A percentile compares a stretch with the other conserved stretches of the same genome.
phyloP scores from a whole-genome alignment of 768 basidiomycete genomes.

The Lactarius sp. region DNA sequence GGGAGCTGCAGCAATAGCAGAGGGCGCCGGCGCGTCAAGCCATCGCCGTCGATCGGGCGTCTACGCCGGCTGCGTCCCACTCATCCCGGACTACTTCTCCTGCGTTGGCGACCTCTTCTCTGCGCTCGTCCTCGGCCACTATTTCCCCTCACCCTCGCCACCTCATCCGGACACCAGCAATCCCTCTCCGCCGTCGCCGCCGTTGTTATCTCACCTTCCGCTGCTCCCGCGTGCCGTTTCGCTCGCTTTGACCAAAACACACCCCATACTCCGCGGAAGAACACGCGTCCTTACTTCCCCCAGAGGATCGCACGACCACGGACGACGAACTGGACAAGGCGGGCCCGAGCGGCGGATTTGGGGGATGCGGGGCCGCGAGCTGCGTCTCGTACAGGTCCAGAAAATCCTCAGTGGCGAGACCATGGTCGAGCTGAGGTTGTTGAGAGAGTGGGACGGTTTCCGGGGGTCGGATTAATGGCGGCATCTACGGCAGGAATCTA shows the following conservation, averaged over 20 bases:
- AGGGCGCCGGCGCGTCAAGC: slow-evolving; percentile 21
- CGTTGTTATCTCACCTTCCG: slow-evolving; percentile 29
- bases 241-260: slow-evolving; percentile 44
- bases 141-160: no score
- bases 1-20: slow-evolving; percentile 5
- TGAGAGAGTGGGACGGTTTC: no score
- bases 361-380: slow-evolving; percentile 81
- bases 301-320: slow-evolving; percentile 35
- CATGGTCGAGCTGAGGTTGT: no score
- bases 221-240: no score
- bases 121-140: no score
- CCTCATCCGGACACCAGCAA: slow-evolving; percentile 38
- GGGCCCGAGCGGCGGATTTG: slow-evolving; percentile 61
- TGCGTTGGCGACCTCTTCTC: slow-evolving; percentile 59
- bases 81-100: slow-evolving; percentile 90
- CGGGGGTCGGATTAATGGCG: no score
- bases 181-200: slow-evolving; percentile 70
- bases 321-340: slow-evolving; percentile 72
- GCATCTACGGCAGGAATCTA: no score
- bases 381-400: slow-evolving; percentile 77
- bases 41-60: background rate
- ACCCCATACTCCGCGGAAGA: slow-evolving; percentile 62
- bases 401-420: slow-evolving; percentile 42
- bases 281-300: no score
- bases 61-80: slow-evolving; percentile 29